Evolutionary conservation across 352 stramenopile species (phyloP).

Genomic region (Pelagophyceae sp.): DNA sequence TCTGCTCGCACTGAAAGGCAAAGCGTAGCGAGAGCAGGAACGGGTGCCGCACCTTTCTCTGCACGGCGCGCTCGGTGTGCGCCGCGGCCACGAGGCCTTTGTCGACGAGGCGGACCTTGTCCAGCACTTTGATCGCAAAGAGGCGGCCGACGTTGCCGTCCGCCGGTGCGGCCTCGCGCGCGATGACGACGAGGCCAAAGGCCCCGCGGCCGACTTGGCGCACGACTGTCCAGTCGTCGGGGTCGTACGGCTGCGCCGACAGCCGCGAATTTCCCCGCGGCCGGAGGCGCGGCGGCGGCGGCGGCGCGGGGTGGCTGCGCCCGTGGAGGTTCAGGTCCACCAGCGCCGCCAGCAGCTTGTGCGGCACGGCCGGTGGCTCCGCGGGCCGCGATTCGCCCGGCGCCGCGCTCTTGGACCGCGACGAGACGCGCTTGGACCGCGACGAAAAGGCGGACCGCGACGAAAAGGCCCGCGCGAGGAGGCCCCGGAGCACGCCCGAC

Average conservation of each 20-base stretch:
- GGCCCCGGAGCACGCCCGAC: too few species aligned
- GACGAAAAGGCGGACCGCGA: too few species aligned
- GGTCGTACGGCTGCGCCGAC: background rate
- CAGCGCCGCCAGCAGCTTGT: background rate
- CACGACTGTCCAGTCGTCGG: background rate
- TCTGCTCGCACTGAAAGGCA: slow-evolving; percentile 69
- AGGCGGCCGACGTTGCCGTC: slow-evolving; percentile 39
- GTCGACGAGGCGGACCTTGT: slow-evolving; percentile 76
- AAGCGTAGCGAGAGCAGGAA: slow-evolving; percentile 70
- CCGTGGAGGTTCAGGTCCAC: background rate
- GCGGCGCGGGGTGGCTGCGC: too few species aligned
- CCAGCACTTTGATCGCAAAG: slow-evolving; percentile 76
- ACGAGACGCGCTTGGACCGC: too few species aligned
- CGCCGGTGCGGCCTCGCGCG: background rate
- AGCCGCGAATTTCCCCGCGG: background rate
- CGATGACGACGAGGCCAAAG: background rate
- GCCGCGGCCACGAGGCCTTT: slow-evolving; percentile 69
- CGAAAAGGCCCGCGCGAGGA: too few species aligned
- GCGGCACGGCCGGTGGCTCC: background rate
- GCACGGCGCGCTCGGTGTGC: slow-evolving; percentile 74
- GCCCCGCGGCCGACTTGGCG: background rate
- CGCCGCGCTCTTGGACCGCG: too few species aligned
- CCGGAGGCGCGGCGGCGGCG: background rate
- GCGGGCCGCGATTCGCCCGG: too few species aligned
- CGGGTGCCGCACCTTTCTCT: slow-evolving; percentile 71